Evolutionary conservation across 2,329 filamentous ascomycete genomes (phyloP), one percentile per base, ranked within the genome.

Genomic region (Cercospora beticola): DNA sequence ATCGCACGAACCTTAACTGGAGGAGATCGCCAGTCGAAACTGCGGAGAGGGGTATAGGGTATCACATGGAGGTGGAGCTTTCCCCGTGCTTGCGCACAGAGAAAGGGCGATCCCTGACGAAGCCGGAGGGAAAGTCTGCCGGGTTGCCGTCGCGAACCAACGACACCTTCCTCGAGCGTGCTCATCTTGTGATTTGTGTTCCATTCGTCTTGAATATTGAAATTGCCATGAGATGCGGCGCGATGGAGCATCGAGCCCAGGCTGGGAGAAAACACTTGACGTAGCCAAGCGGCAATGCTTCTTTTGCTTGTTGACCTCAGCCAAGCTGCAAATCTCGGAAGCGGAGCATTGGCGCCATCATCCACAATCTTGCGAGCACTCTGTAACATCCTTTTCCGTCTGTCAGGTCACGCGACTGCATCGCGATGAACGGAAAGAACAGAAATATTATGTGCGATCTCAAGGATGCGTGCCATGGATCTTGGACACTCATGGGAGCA

Each of bases 301-400:
- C 54, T 58, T 58, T 30, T 58, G 54, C 26, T 58, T 58, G 54
- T 58, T 58, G 54, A 58, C 54, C 26, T 58, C 54, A 58, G 54
- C 54, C 54, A 58, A 62, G 59, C 57, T 36, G 57, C 59, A 28
- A n/a, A 46, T 46, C 59, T 62, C 40, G 59, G 58, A 43, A 14
- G 40, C 16, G 59, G 33, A 43, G 16, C 31, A 43, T 58, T 58
- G 54, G 54, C 54, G 54, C 54, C 54, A 57, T 57, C 54, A 57
- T 57, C 16, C 36, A 40, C 36, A n/a, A 36, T 36, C 33, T 16
- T 5, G 33, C 33, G 5, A n/a, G 8, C 43, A 10, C 43, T 49
- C 43, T 23, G 18, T n/a, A 16, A 43, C 18, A 10, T 49, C 21
- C n/a, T 9, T 10, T 21, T 10, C 8, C 43, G 43, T 23, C 18